Evolutionary conservation across 176 grass and related monocot genomes (phyloP).

Genomic region (Carex pumila): DNA sequence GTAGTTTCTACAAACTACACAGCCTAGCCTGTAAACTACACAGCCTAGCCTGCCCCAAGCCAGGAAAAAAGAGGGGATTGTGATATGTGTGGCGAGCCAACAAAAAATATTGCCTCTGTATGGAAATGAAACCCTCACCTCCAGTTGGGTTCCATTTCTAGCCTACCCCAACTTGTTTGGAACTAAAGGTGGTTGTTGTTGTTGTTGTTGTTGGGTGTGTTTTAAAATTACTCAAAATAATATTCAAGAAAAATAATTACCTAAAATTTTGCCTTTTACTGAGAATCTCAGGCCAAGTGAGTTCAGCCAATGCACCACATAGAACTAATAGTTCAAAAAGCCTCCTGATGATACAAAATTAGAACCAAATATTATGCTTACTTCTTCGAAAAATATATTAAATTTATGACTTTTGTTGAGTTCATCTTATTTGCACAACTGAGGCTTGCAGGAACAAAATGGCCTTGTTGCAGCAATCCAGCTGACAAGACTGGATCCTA

Average conservation of each 20-base stretch:
- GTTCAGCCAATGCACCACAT: conserved; percentile 75
- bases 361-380: not conserved
- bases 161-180: too few relatives aligned
- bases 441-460: not conserved
- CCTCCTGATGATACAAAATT: conserved; percentile 48
- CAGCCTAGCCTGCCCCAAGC: too few relatives aligned
- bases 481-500: not conserved
- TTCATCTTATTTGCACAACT: not conserved
- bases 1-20: too few relatives aligned
- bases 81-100: too few relatives aligned
- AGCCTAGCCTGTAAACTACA: too few relatives aligned
- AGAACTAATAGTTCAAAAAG: conserved; percentile 89
- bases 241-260: conserved; percentile 29
- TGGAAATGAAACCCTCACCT: too few relatives aligned
- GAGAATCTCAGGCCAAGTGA: conserved; percentile 85
- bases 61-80: too few relatives aligned
- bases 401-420: not conserved
- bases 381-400: not conserved
- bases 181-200: too few relatives aligned
- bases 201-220: not conserved
- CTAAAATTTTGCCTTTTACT: conserved; percentile 80
- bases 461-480: not conserved
- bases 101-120: too few relatives aligned
- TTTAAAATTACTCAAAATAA: conserved; percentile 22
- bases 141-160: too few relatives aligned